Percentiles rank a stretch among this genome's conserved stretches.
phyloP scores from a whole-genome alignment of 1,284 basidiomycete genomes.

The Mrakiaceae sp. region DNA sequence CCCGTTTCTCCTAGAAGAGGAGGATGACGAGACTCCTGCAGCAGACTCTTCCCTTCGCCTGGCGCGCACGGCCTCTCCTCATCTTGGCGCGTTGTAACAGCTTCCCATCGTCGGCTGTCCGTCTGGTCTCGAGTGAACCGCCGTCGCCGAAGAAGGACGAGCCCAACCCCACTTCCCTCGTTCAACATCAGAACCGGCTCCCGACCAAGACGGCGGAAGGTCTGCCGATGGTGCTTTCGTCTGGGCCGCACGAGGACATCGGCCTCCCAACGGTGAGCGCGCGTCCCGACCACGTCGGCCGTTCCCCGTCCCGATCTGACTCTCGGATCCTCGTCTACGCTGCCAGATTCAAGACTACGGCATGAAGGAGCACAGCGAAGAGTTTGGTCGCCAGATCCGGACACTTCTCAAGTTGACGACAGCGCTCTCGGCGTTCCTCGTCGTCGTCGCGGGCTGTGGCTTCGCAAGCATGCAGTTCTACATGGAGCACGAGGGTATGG shows the following conservation, averaged over 20 bases:
- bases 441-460: neutral
- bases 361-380: neutral
- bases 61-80: neutral
- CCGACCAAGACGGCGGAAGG: neutral
- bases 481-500: neutral
- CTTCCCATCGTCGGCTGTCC: too few relatives aligned
- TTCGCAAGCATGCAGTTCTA: neutral
- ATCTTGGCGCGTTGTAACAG: neutral
- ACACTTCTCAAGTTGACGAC: neutral
- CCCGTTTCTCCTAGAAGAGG: too few relatives aligned
- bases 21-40: too few relatives aligned
- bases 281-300: neutral
- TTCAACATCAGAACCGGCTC: neutral
- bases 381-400: neutral
- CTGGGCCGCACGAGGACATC: constrained; percentile 1
- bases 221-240: neutral
- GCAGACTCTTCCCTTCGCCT: too few relatives aligned
- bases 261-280: neutral
- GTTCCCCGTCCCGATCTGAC: neutral
- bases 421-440: neutral
- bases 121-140: neutral
- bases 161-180: neutral
- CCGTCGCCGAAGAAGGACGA: neutral
- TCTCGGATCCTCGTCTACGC: neutral
- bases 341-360: neutral